Base-by-base conservation (phyloP, 2,329 filamentous ascomycete genomes). In the Ascochyta clinopodiicola region DNA sequence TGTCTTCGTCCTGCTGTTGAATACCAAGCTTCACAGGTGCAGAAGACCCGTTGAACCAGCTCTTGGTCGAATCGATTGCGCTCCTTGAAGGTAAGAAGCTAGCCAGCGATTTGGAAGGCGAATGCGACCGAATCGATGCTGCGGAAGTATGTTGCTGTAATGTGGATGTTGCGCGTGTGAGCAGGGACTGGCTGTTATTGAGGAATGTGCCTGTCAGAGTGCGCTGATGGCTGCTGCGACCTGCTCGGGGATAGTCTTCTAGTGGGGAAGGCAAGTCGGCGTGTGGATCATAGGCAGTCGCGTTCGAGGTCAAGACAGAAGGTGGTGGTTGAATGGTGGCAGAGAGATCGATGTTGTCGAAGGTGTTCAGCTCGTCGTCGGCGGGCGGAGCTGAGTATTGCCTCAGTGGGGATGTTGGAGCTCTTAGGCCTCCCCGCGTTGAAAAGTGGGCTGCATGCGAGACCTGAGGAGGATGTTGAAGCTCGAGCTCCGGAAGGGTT, bases 21-120 rank as follows among this genome's bases (percentile, higher is more conserved):
- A 81, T 65, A 36, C 76, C 77, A 36, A 82, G 70, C 59, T 76
- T 79, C 39, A 82, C 77, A n/a, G 80, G 77, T 34, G 80, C 78
- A 24, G 80, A 82, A 44, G 79, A 76, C 34, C 82, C 81, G 64
- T 79, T 80, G 67, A 84, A 84, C 80, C 81, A 83, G 60, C 78
- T 78, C 45, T 79, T 78, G 51, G 63, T 69, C 12, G 70, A 68
- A 44, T 72, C 70, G 36, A 71, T 57, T 5, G 63, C 48, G 53
- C 57, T 66, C 39, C 74, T 58, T 27, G 73, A 73, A 35, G 74
- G 70, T 12, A 76, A 73, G 59, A 75, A 77, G 63, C 70, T 74
- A n/a, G 75, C 73, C 10, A 75, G 60, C 4, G 74, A 75, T 54
- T 75, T 76, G 44, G 71, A 68, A 6, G 74, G 73, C 27, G 73